Percentiles rank a stretch among this genome's conserved stretches.
phyloP scores from a whole-genome alignment of 768 basidiomycete species.

The Lactarius hatsudake region DNA sequence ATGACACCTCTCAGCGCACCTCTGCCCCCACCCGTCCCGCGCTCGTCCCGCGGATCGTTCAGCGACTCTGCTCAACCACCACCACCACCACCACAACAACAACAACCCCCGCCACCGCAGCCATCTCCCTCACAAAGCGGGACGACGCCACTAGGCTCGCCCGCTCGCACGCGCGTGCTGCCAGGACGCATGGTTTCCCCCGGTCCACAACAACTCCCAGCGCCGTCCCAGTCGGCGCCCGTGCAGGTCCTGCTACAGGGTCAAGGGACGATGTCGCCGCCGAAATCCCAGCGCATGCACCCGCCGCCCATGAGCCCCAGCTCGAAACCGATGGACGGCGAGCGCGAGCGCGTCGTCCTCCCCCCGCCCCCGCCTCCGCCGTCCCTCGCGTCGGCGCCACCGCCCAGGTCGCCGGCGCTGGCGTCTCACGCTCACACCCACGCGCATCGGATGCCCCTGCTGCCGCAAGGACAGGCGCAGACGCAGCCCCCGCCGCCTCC shows the following conservation, averaged over 20 bases:
- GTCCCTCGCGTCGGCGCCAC: not conserved
- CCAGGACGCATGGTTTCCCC: slow-evolving; percentile 21
- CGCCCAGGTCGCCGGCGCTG: not conserved
- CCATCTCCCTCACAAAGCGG: slow-evolving; percentile 3
- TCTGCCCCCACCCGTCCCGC: slow-evolving; percentile 4
- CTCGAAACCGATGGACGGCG: slow-evolving; percentile 26
- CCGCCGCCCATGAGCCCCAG: slow-evolving; percentile 14
- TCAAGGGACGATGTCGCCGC: slow-evolving; percentile 18
- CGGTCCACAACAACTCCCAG: not conserved
- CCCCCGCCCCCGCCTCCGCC: not conserved
- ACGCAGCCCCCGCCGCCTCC: slow-evolving; percentile 3
- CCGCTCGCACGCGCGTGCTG: slow-evolving; percentile 9
- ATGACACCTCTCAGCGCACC: slow-evolving; percentile 32
- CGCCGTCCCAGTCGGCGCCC: not conserved
- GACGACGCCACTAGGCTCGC: slow-evolving; percentile 19
- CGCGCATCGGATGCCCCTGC: slow-evolving; percentile 18
- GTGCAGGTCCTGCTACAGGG: slow-evolving; percentile 7
- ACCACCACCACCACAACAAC: not conserved
- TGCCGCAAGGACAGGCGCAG: slow-evolving; percentile 2
- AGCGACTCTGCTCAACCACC: slow-evolving; percentile 12
- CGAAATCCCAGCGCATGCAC: slow-evolving; percentile 9
- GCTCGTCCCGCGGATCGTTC: slow-evolving; percentile 24
- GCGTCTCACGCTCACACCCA: not conserved
- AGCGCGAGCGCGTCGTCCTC: slow-evolving; percentile 18
- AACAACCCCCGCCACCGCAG: not conserved